A percentile compares a stretch with the other conserved stretches of the same genome.
phyloP scores from a whole-genome alignment of 495 filamentous ascomycete species.

The Penicillium diatomitis region DNA sequence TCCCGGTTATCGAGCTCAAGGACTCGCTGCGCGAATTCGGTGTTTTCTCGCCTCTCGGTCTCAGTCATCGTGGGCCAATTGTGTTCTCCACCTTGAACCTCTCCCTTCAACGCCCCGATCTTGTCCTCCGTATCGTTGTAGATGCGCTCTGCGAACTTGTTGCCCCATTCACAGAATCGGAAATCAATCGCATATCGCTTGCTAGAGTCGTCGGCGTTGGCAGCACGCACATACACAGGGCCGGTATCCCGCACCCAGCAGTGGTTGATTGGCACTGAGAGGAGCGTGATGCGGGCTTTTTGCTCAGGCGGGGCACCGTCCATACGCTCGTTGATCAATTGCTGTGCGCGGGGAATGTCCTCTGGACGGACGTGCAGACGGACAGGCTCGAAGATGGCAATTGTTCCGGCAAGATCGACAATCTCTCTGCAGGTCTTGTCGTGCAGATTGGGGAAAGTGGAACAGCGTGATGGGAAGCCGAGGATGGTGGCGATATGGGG shows the following conservation, averaged over 20 bases:
- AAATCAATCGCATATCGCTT: slow-evolving; percentile 24
- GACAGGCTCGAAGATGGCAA: slow-evolving; percentile 27
- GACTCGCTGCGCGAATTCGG: slow-evolving; percentile 16
- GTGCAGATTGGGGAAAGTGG: slow-evolving; percentile 17
- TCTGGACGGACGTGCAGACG: slow-evolving; percentile 23
- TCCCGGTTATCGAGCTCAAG: slow-evolving; percentile 13
- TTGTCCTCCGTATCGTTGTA: slow-evolving; percentile 9
- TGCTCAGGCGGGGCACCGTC: neutral
- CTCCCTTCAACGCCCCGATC: neutral
- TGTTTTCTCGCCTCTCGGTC: slow-evolving; percentile 12
- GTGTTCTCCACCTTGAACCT: neutral
- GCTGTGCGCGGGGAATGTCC: slow-evolving; percentile 9
- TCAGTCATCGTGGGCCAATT: slow-evolving; percentile 18
- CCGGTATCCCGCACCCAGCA: slow-evolving; percentile 30
- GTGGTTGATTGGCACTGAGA: slow-evolving; percentile 21
- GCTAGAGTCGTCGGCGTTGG: neutral
- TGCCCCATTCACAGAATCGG: slow-evolving; percentile 28
- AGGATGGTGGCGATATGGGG: slow-evolving; percentile 26
- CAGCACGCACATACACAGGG: slow-evolving; percentile 23
- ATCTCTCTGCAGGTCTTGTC: slow-evolving; percentile 19
- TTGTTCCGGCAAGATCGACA: slow-evolving; percentile 18
- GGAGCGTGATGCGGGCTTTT: slow-evolving; percentile 10
- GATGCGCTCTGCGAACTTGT: slow-evolving; percentile 11
- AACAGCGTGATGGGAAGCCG: slow-evolving; percentile 23
- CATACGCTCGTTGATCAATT: slow-evolving; percentile 9